Base-by-base conservation (phyloP, 1,284 basidiomycete species). In the Rhizopogon parksii region DNA sequence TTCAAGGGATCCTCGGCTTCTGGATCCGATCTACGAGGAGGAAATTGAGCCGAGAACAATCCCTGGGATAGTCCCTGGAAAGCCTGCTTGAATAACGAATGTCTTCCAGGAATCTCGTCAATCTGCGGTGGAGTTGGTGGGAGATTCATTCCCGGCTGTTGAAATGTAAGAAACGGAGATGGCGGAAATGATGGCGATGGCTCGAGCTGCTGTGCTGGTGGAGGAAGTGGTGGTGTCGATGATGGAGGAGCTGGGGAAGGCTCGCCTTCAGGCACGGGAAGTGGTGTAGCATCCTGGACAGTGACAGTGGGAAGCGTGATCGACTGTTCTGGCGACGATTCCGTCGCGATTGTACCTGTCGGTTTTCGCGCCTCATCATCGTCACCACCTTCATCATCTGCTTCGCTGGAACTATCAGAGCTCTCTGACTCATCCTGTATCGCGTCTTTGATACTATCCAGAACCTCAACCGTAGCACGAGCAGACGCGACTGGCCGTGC, bases 401-500 rank as follows among this genome's bases (percentile, higher is more conserved):
- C 93, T 59, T 93, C 91, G 58, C 88, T 91, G 0, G 84, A 87
- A 7, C 84, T 85, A 57, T 88, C 86, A 2, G 82, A 83, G 52
- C 78, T 75, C 50, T 89, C 87, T 15, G 85, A 87, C 58, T 95
- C 89, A 60, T 96, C 94, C 53, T 82, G 80, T 60, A 97, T 91
- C 0, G 91, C 95, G 61, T 97, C 94, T 61, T 91, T 86, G 56
- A 97, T 82, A 60, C 91, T 96, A 57, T 91, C 86, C 42, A 97
- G 82, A 36, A 98, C 83, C 63, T 95, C 86, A 0, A 98, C 91
- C 54, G 86, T 93, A 6, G 93, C 93, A 49, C 87, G 82, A 3
- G 94, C 89, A 32, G 87, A 86, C 6, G 88, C 89, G 6, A 99
- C 92, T 2, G 96, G 95, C 36, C 95, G 83, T n/a, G 93, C 91